Evolutionary conservation across 2,329 filamentous ascomycete species (phyloP).

Genomic region (Metarhizium anisopliae): DNA sequence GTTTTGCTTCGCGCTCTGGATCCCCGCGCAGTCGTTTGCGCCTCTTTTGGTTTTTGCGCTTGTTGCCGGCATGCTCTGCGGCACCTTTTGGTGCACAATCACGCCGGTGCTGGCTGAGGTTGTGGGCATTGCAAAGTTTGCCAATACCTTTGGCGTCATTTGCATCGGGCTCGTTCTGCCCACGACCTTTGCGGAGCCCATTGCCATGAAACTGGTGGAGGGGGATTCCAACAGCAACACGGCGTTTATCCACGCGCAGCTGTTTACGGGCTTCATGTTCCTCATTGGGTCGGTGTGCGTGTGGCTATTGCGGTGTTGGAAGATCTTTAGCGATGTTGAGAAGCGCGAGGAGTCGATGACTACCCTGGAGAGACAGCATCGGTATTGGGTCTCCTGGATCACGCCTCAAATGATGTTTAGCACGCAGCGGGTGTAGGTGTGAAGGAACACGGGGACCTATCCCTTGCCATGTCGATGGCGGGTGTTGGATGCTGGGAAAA

Average conservation of each 20-base stretch:
- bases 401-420: conserved; percentile 8
- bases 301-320: conserved; percentile 50
- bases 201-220: conserved; percentile 43
- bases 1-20: conserved; percentile 53
- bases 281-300: conserved; percentile 43
- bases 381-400: conserved; percentile 8
- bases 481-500: no score
- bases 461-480: no score
- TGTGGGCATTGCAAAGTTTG: conserved; percentile 48
- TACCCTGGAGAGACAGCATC: neutral
- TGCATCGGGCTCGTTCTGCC: conserved; percentile 50
- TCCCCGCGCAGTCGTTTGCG: conserved; percentile 47
- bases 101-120: conserved; percentile 53
- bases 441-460: neutral
- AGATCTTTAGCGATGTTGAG: conserved; percentile 30
- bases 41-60: conserved; percentile 51
- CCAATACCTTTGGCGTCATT: conserved; percentile 46
- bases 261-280: conserved; percentile 55
- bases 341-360: neutral
- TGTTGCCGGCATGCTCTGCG: conserved; percentile 47
- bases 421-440: neutral
- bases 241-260: conserved; percentile 45
- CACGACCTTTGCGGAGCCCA: conserved; percentile 39
- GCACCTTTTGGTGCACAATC: conserved; percentile 50
- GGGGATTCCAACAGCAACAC: conserved; percentile 24